Conservation (phyloP, 2,329 filamentous ascomycete genomes). For the Penicillium sp. region DNA sequence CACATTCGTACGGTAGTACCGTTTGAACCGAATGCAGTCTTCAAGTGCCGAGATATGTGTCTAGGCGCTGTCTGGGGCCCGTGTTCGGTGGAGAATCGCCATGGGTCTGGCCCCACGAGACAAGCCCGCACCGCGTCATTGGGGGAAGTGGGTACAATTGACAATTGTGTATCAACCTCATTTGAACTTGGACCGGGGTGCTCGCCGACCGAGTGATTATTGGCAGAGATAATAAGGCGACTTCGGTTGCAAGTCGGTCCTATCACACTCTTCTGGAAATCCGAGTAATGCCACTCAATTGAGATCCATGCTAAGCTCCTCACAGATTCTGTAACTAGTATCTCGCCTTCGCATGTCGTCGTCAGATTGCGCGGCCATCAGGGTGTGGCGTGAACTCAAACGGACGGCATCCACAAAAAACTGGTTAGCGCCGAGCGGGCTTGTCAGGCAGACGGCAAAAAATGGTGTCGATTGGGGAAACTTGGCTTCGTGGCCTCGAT, state of each 20-base stretch:
- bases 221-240: not conserved
- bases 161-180: not conserved
- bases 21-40: no score
- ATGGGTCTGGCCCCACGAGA: not conserved
- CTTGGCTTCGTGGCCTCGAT: not conserved
- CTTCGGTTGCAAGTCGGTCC: no score
- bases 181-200: not conserved
- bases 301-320: not conserved
- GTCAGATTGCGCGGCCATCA: not conserved
- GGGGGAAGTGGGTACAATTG: not conserved
- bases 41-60: no score
- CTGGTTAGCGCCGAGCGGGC: not conserved
- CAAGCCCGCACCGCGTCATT: not conserved
- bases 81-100: not conserved
- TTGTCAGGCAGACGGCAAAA: no score
- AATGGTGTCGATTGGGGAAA: not conserved
- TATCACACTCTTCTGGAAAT: not conserved
- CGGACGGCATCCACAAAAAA: not conserved
- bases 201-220: not conserved
- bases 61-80: not conserved
- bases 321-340: not conserved
- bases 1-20: no score
- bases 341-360: not conserved
- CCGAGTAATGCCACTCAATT: no score
- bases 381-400: not conserved